phyloP scores from a whole-genome alignment of 192 early-diverging fungal species.

The Phycomyces nitens region DNA sequence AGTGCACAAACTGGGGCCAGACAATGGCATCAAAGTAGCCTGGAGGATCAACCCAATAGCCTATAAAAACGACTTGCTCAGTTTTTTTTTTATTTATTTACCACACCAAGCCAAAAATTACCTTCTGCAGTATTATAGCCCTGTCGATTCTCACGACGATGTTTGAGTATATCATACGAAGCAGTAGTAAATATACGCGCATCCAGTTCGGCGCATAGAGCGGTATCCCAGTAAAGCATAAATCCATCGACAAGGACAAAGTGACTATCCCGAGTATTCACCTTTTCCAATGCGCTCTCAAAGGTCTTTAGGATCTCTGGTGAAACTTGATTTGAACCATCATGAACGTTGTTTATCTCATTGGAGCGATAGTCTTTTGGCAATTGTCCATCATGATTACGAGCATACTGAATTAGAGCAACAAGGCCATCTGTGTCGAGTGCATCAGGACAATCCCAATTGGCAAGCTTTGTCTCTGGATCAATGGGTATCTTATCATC shows the following conservation, averaged over 20 bases:
- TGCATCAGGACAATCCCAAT: conserved; percentile 80
- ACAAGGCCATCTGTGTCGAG: conserved; percentile 50
- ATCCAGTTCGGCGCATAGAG: conserved; percentile 43
- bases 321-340: conserved; percentile 16
- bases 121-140: conserved; percentile 58
- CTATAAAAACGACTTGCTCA: conserved; percentile 24
- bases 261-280: conserved; percentile 17
- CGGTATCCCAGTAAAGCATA: conserved; percentile 61
- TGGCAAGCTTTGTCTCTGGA: conserved; percentile 47
- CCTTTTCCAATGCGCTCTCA: background rate
- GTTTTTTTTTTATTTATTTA: background rate
- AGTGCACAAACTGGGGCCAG: conserved; percentile 68
- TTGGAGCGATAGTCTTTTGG: conserved; percentile 36
- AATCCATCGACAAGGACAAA: conserved; percentile 77
- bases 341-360: conserved; percentile 40
- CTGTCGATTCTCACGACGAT: conserved; percentile 57
- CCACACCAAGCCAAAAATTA: background rate
- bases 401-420: conserved; percentile 28
- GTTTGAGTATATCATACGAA: conserved; percentile 55
- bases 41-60: conserved; percentile 71
- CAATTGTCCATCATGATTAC: conserved; percentile 35
- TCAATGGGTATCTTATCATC: conserved; percentile 43
- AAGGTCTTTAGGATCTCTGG: background rate
- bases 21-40: conserved; percentile 74
- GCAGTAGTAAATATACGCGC: conserved; percentile 58